These are phyloP conservation scores for Madurella mycetomatis DNA, from an alignment of 2,329 filamentous ascomycete genomes.

Conservation along the genomic window DNA sequence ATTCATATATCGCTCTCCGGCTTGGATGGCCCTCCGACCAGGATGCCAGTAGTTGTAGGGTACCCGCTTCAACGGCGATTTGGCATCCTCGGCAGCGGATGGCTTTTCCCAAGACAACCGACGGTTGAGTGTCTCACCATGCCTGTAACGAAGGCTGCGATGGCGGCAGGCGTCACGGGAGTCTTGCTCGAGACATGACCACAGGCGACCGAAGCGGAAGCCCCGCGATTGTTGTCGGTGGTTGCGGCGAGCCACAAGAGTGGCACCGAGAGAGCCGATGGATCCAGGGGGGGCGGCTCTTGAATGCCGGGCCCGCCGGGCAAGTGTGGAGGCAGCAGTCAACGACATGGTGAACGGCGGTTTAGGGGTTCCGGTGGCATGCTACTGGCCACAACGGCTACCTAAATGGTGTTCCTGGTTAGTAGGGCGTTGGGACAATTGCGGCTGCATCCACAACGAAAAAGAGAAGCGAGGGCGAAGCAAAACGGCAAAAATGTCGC, in stretches of 20 bases:
- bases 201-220: slow-evolving; percentile 45
- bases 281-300: slow-evolving; percentile 15
- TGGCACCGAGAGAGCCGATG: slow-evolving; percentile 4
- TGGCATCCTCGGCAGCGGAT: slow-evolving; percentile 32
- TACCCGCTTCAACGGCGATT: slow-evolving; percentile 37
- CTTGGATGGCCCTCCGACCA: slow-evolving; percentile 15
- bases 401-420: slow-evolving; percentile 8
- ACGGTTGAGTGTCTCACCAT: slow-evolving; percentile 42
- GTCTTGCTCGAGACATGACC: slow-evolving; percentile 41
- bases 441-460: too few species aligned
- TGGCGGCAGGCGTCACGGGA: slow-evolving; percentile 42
- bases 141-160: slow-evolving; percentile 41
- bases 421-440: neutral
- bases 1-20: slow-evolving; percentile 33
- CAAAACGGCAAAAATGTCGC: neutral
- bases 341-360: slow-evolving; percentile 29
- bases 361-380: slow-evolving; percentile 9
- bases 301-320: slow-evolving; percentile 28
- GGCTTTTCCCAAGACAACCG: slow-evolving; percentile 45
- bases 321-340: slow-evolving; percentile 30
- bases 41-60: slow-evolving; percentile 39
- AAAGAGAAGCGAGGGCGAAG: neutral
- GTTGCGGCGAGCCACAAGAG: slow-evolving; percentile 24
- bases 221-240: slow-evolving; percentile 42
- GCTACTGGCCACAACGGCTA: slow-evolving; percentile 15